These are phyloP conservation scores for Tylopilus sp. DNA, from an alignment of 768 basidiomycete genomes.

Conservation along the genomic window DNA sequence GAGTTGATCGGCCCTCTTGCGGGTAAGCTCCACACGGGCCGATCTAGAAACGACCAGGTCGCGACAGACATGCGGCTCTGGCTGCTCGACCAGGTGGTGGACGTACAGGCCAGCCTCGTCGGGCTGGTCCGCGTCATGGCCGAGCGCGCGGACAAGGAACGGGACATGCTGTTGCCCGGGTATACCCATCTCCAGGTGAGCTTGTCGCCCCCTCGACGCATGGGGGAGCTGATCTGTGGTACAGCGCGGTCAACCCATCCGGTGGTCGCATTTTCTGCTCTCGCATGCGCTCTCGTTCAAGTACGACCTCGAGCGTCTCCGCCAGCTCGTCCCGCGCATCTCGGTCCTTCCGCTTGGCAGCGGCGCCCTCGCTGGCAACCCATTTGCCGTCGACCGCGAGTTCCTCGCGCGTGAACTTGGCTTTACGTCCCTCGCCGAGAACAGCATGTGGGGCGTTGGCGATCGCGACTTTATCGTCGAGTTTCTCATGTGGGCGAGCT, in stretches of 20 bases:
- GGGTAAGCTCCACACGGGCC: slow-evolving; percentile 95
- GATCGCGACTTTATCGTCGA: slow-evolving; percentile 98
- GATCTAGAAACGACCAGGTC: slow-evolving; percentile 97
- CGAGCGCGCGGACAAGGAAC: slow-evolving; percentile 91
- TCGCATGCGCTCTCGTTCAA: slow-evolving; percentile 93
- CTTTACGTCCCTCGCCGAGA: slow-evolving; percentile 86
- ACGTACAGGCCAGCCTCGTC: slow-evolving; percentile 65
- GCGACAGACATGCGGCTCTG: slow-evolving; percentile 98
- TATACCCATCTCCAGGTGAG: slow-evolving; percentile 95
- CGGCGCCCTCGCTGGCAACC: slow-evolving; percentile 95
- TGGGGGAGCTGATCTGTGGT: background rate
- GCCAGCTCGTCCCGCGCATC: slow-evolving; percentile 81
- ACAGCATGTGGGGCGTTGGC: slow-evolving; percentile 94
- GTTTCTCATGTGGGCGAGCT: slow-evolving; percentile 93
- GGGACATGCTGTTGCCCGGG: slow-evolving; percentile 86
- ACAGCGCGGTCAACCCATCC: slow-evolving; percentile 95
- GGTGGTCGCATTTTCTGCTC: slow-evolving; percentile 96
- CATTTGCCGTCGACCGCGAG: slow-evolving; percentile 90
- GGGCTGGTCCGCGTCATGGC: slow-evolving; percentile 85
- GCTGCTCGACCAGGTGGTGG: slow-evolving; percentile 76
- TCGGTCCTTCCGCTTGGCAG: slow-evolving; percentile 93
- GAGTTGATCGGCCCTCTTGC: slow-evolving; percentile 91
- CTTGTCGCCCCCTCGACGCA: background rate
- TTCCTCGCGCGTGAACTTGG: slow-evolving; percentile 89
- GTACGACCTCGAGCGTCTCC: slow-evolving; percentile 83